These are phyloP conservation scores for Fusarium pilosicola DNA, from an alignment of 2,329 filamentous ascomycete genomes.

Conservation along the genomic window DNA sequence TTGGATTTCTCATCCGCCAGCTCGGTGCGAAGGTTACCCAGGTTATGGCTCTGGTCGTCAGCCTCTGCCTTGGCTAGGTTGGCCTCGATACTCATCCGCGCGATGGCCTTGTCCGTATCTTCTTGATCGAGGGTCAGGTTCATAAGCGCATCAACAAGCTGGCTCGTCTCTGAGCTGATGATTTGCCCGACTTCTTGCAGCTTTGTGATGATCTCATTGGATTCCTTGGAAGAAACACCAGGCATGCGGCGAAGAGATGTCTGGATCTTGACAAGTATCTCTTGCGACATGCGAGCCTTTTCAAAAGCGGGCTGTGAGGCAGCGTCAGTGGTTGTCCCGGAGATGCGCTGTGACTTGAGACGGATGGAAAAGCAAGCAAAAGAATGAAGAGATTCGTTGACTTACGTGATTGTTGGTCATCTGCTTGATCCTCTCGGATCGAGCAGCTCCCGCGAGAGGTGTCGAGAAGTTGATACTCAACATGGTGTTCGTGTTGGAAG, in stretches of 20 bases:
- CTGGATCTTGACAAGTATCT: constrained; percentile 52
- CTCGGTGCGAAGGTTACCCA: constrained; percentile 48
- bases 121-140: constrained; percentile 52
- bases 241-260: constrained; percentile 54
- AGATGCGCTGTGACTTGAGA: neutral
- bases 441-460: constrained; percentile 51
- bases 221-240: constrained; percentile 49
- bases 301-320: constrained; percentile 48
- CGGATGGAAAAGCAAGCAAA: neutral
- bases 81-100: constrained; percentile 52
- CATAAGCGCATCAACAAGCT: constrained; percentile 52
- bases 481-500: constrained; percentile 42
- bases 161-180: constrained; percentile 52
- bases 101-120: constrained; percentile 52
- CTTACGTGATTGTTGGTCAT: constrained; percentile 53
- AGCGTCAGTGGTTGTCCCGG: neutral
- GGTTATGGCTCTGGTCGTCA: constrained; percentile 48
- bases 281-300: constrained; percentile 48
- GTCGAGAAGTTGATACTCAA: constrained; percentile 54
- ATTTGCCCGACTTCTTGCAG: constrained; percentile 52
- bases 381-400: neutral
- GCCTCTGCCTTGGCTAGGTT: constrained; percentile 49
- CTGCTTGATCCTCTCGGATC: constrained; percentile 51
- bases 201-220: constrained; percentile 48
- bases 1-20: constrained; percentile 48